Evolutionary conservation across 2,329 filamentous ascomycete genomes (phyloP).

Genomic region (Sporothrix sp.): DNA sequence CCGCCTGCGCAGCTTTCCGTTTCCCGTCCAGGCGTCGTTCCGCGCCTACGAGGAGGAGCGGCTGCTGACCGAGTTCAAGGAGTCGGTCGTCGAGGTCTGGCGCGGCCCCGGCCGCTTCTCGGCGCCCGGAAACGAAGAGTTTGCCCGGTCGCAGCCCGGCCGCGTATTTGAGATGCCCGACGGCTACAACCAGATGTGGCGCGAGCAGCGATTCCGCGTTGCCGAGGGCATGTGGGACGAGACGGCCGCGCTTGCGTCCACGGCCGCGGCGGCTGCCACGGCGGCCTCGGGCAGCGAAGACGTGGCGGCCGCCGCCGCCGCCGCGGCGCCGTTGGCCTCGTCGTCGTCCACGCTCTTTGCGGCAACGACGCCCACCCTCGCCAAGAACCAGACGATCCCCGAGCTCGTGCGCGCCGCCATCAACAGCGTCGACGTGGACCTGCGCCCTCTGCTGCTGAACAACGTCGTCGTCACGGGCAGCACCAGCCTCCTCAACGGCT

Average conservation of each 20-base stretch:
- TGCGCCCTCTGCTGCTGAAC: conserved; percentile 69
- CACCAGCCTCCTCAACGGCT: conserved; percentile 76
- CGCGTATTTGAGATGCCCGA: conserved; percentile 96
- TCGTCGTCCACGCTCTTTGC: background rate
- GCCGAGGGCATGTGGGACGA: conserved; percentile 90
- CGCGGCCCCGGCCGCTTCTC: conserved; percentile 62
- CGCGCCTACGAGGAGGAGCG: conserved; percentile 81
- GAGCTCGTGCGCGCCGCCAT: conserved; percentile 71
- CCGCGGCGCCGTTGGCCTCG: background rate
- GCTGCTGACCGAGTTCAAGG: conserved; percentile 91
- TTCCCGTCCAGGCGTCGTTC: conserved; percentile 58
- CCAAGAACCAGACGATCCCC: conserved; percentile 70
- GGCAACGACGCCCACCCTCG: conserved; percentile 25
- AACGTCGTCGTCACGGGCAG: conserved; percentile 93
- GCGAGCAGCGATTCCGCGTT: conserved; percentile 74
- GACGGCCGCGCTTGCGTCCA: conserved; percentile 53
- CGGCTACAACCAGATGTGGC: conserved; percentile 92
- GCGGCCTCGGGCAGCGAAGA: background rate
- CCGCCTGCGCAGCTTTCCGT: conserved; percentile 59
- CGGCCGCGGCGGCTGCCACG: conserved; percentile 16
- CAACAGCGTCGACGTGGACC: conserved; percentile 75
- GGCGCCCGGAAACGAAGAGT: conserved; percentile 63
- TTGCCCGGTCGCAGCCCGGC: conserved; percentile 61
- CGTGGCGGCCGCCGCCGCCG: conserved; percentile 26
- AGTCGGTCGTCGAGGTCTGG: conserved; percentile 93